phyloP scores from a whole-genome alignment of 768 basidiomycete genomes.

The Pleurotus djamor region DNA sequence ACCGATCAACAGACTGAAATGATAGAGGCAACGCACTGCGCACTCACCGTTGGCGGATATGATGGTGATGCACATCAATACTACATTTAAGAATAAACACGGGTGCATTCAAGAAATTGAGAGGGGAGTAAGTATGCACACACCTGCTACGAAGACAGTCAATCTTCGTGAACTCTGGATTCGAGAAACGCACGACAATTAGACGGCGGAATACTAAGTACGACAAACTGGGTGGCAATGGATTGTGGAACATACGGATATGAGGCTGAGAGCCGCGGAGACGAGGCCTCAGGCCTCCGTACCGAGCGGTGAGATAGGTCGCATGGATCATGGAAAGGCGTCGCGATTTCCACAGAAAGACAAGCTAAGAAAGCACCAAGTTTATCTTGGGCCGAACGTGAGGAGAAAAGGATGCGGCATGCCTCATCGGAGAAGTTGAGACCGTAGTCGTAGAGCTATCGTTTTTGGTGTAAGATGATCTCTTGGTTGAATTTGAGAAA shows the following conservation, averaged over 20 bases:
- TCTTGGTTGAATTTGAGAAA: neutral
- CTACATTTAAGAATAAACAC: neutral
- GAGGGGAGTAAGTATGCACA: neutral
- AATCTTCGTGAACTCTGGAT: neutral
- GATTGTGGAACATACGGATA: neutral
- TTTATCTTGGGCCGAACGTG: neutral
- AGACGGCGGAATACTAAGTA: no score
- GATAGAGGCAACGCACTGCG: no score
- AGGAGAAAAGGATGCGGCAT: neutral
- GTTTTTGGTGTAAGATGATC: no score
- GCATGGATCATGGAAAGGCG: neutral
- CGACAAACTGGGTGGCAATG: neutral
- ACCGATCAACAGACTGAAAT: neutral
- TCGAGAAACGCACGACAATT: no score
- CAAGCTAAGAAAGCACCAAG: neutral
- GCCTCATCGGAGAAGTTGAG: neutral
- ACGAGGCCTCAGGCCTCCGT: neutral
- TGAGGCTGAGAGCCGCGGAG: neutral
- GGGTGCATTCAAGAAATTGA: neutral
- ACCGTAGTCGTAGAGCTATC: neutral
- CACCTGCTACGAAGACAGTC: neutral
- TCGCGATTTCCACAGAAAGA: neutral
- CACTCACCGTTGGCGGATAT: conserved; percentile 1
- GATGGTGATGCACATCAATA: neutral
- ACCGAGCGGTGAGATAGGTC: neutral